Evolutionary conservation across 306 rosid genomes (phyloP).

Genomic region (Psophocarpus tetragonolobus): DNA sequence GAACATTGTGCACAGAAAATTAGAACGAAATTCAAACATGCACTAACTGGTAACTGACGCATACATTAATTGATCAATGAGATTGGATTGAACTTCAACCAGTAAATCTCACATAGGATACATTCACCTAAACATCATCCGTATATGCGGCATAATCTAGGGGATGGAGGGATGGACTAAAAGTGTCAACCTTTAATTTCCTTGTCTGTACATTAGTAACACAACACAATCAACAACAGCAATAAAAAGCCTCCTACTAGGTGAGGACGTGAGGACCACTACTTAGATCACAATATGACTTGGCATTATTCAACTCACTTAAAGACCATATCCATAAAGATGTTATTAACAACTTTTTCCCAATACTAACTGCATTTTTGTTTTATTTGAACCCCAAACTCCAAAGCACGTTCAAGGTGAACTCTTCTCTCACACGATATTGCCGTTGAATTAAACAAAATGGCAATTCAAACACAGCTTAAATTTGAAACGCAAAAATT

Average conservation of each 20-base stretch:
- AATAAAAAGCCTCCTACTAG: neutral
- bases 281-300: neutral
- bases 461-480: too few species aligned
- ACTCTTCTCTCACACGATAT: too few species aligned
- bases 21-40: too few species aligned
- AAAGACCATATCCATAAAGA: neutral
- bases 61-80: neutral
- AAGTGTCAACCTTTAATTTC: neutral
- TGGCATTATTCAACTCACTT: neutral
- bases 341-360: neutral
- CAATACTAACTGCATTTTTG: too few species aligned
- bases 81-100: slow-evolving; percentile 15
- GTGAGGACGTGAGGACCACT: neutral
- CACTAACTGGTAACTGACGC: neutral
- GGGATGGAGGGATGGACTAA: neutral
- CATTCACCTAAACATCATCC: neutral
- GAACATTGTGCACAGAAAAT: too few species aligned
- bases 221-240: neutral
- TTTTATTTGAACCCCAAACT: too few species aligned
- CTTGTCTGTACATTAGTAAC: neutral
- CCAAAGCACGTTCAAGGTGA: too few species aligned
- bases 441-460: too few species aligned
- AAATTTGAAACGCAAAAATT: slow-evolving; percentile 12
- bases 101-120: neutral
- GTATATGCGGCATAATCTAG: slow-evolving; percentile 4